These are phyloP conservation scores for Sequoiadendron giganteum DNA, from an alignment of 75 land plant species.

Conservation along the genomic window DNA sequence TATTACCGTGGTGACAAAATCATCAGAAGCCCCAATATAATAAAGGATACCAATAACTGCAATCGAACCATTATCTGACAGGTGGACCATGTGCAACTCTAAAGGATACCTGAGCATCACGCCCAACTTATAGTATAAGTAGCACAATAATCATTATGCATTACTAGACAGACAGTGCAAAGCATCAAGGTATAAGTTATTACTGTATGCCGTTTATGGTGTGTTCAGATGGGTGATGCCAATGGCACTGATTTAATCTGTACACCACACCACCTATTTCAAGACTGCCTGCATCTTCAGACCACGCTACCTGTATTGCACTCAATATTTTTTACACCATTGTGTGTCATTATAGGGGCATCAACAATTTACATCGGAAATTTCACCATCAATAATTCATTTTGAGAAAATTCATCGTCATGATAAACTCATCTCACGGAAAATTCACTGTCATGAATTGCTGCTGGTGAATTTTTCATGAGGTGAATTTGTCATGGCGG, in stretches of 20 bases:
- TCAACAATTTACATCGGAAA: no score
- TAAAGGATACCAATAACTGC: conserved; percentile 44
- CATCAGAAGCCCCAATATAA: conserved; percentile 24
- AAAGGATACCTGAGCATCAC: conserved; percentile 24
- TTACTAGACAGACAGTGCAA: neutral
- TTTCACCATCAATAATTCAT: no score
- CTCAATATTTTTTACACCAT: neutral
- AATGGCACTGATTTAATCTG: conserved; percentile 45
- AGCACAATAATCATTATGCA: no score
- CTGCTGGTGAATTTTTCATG: no score
- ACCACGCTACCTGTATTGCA: conserved; percentile 25
- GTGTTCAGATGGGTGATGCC: conserved; percentile 74
- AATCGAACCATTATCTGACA: conserved; percentile 10
- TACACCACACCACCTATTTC: conserved; percentile 27
- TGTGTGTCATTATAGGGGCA: no score
- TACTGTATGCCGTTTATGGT: conserved; percentile 32
- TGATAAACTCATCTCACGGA: no score
- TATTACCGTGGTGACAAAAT: conserved; percentile 23
- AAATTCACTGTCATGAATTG: no score
- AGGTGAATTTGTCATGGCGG: no score
- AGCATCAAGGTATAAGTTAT: neutral
- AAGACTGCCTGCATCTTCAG: conserved; percentile 22
- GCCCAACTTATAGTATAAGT: neutral
- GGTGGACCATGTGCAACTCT: conserved; percentile 46
- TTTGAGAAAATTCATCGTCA: no score